These are phyloP conservation scores for Kernera saxatilis DNA, from an alignment of 345 rosid genomes.

Conservation along the genomic window DNA sequence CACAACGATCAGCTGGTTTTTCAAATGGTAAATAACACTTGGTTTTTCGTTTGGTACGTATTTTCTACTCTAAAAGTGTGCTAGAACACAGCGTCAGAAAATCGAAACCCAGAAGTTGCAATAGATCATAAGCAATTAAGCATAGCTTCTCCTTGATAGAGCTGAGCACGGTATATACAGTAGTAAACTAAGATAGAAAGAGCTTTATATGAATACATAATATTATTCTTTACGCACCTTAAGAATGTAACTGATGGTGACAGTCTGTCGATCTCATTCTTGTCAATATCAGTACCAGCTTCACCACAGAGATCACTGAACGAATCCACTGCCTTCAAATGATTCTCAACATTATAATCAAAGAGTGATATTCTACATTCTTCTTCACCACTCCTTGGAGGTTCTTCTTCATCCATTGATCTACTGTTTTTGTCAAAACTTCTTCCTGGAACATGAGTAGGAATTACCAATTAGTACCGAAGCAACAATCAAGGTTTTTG, in stretches of 20 bases:
- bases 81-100: background rate
- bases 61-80: background rate
- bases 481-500: background rate
- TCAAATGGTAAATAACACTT: no score
- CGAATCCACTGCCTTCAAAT: constrained; percentile 50
- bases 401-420: constrained; percentile 21
- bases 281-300: constrained; percentile 22
- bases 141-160: background rate
- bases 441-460: background rate
- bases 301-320: constrained; percentile 58
- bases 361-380: constrained; percentile 49
- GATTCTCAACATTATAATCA: constrained; percentile 60
- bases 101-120: background rate
- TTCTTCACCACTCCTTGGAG: constrained; percentile 6
- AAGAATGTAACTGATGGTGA: constrained; percentile 60
- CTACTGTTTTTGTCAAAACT: background rate
- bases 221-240: constrained; percentile 36
- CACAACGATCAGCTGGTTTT: no score
- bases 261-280: constrained; percentile 33
- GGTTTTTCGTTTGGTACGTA: background rate
- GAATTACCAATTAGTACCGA: background rate
- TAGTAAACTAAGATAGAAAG: background rate
- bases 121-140: background rate
- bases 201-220: background rate
- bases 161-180: background rate